Evolutionary conservation across 2,329 filamentous ascomycete species (phyloP).

Genomic region (Endoconidiophora laricicola): DNA sequence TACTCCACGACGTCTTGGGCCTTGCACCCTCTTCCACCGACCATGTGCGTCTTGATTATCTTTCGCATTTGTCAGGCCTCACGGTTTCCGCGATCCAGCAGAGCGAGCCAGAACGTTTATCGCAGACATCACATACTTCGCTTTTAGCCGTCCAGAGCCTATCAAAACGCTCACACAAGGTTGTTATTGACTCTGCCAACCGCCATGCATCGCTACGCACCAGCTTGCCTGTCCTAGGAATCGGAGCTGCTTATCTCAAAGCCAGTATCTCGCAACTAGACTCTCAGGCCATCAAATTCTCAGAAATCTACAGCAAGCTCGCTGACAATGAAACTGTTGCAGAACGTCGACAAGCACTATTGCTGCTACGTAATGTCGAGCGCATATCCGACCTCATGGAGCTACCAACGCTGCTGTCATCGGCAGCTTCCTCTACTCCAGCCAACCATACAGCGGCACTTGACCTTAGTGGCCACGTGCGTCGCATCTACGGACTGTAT

Average conservation of each 20-base stretch:
- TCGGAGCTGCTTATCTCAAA: constrained; percentile 49
- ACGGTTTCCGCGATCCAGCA: constrained; percentile 55
- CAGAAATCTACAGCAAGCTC: constrained; percentile 63
- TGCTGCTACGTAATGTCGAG: constrained; percentile 75
- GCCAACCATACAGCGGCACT: constrained; percentile 77
- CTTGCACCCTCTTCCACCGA: constrained; percentile 23
- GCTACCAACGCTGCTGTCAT: constrained; percentile 68
- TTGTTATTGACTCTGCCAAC: constrained; percentile 64
- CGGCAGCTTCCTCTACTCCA: constrained; percentile 48
- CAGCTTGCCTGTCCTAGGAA: constrained; percentile 54
- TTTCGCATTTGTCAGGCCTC: constrained; percentile 61
- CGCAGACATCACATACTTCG: constrained; percentile 64
- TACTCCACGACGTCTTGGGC: constrained; percentile 22
- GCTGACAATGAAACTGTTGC: constrained; percentile 53
- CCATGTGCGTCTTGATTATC: constrained; percentile 48
- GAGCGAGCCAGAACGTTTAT: constrained; percentile 63
- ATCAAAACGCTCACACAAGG: constrained; percentile 75
- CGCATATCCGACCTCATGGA: constrained; percentile 82
- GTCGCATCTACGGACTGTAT: constrained; percentile 67
- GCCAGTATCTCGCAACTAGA: constrained; percentile 65
- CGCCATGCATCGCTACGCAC: constrained; percentile 56
- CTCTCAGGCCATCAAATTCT: constrained; percentile 61
- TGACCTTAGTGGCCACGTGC: constrained; percentile 87
- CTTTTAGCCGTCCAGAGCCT: constrained; percentile 72
- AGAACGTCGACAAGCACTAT: constrained; percentile 59